A percentile compares a stretch with the other conserved stretches of the same genome.
These are phyloP conservation scores for Daldinia sp. DNA, from an alignment of 2,329 filamentous ascomycete genomes.

Conservation along the genomic window DNA sequence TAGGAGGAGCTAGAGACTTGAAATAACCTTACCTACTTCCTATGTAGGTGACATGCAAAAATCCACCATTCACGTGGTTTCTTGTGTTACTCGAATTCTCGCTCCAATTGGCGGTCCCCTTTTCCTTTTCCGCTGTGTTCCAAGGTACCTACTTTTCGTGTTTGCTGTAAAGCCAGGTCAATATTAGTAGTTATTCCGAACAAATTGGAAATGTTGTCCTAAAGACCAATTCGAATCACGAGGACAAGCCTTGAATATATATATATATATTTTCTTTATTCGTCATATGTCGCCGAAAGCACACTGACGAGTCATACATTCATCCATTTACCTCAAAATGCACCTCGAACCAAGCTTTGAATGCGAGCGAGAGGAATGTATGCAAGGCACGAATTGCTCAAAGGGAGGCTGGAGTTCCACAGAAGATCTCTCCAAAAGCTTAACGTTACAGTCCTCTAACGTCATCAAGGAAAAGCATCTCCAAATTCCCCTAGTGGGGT, in stretches of 20 bases:
- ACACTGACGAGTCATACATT: not conserved
- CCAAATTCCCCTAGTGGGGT: slow-evolving; percentile 21
- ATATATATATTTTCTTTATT: not conserved
- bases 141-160: not conserved
- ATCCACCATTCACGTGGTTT: slow-evolving; percentile 26
- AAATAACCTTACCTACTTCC: slow-evolving; percentile 25
- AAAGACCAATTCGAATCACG: not conserved
- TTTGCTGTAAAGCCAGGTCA: not conserved
- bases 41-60: slow-evolving; percentile 14
- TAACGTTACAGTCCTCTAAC: slow-evolving; percentile 17
- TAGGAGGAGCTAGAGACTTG: not conserved
- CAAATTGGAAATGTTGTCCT: not conserved
- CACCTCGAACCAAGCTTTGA: not conserved
- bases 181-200: slow-evolving; percentile 10
- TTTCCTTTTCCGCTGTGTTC: slow-evolving; percentile 4
- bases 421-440: slow-evolving; percentile 5
- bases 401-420: slow-evolving; percentile 28
- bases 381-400: slow-evolving; percentile 25
- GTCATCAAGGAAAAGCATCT: slow-evolving; percentile 26
- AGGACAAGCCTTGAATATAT: not conserved
- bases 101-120: slow-evolving; percentile 10
- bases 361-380: slow-evolving; percentile 24
- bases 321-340: not conserved
- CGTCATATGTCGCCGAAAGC: slow-evolving; percentile 10
- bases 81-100: slow-evolving; percentile 11